Percentiles rank a stretch among this genome's conserved stretches.
phyloP scores from a whole-genome alignment of 352 stramenopile genomes.

The Thraustochytrium striatum region DNA sequence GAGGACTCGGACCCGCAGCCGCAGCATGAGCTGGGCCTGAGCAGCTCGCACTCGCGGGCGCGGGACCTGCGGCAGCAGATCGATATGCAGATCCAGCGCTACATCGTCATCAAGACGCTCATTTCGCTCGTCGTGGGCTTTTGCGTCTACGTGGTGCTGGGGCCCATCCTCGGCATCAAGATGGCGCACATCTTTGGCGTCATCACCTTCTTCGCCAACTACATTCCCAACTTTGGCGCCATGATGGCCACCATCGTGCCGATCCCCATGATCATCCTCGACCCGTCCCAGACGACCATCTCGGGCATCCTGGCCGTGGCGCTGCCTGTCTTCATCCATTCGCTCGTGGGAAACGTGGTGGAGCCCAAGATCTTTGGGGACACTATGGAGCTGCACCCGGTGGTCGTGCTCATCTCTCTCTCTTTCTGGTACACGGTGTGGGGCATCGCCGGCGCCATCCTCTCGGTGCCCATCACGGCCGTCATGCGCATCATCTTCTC shows the following conservation, averaged over 20 bases:
- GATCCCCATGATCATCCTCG: constrained; percentile 54
- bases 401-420: constrained; percentile 54
- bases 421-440: constrained; percentile 55
- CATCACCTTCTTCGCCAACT: constrained; percentile 55
- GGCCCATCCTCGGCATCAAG: constrained; percentile 38
- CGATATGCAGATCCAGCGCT: constrained; percentile 48
- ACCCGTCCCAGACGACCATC: constrained; percentile 48
- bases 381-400: constrained; percentile 53
- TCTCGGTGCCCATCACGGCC: constrained; percentile 55
- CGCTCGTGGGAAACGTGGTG: constrained; percentile 54
- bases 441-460: constrained; percentile 55
- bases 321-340: constrained; percentile 51
- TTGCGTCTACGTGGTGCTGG: constrained; percentile 42
- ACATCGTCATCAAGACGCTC: constrained; percentile 50
- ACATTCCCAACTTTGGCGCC: constrained; percentile 55
- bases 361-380: constrained; percentile 56
- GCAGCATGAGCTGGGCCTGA: not conserved
- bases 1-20: constrained; percentile 15
- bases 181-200: constrained; percentile 53
- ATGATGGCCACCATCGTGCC: constrained; percentile 55
- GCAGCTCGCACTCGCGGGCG: constrained; percentile 6
- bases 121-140: constrained; percentile 43
- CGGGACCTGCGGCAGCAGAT: constrained; percentile 39
- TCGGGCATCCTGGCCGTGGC: constrained; percentile 49
- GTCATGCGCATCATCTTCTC: constrained; percentile 54